phyloP scores from a whole-genome alignment of 345 rosid species.

The Melaleuca quinquenervia region DNA sequence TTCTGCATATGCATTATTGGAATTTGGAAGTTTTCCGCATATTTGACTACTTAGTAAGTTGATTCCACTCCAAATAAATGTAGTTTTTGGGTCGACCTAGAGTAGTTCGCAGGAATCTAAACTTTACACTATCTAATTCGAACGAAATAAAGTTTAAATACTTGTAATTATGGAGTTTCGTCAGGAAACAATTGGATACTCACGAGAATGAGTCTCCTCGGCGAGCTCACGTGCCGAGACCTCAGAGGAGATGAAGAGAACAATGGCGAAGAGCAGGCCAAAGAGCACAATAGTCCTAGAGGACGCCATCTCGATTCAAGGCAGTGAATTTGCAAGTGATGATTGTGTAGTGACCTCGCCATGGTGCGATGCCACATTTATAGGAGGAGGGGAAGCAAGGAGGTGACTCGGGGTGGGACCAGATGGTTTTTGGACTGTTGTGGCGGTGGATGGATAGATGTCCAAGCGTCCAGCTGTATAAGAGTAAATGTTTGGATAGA shows the following conservation, averaged over 20 bases:
- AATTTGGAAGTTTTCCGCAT: not conserved
- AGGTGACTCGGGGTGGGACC: not conserved
- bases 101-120: not conserved
- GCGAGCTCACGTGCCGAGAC: conserved; percentile 14
- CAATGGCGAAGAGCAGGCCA: conserved; percentile 2
- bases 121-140: not conserved
- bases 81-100: not conserved
- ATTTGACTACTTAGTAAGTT: not conserved
- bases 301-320: not conserved
- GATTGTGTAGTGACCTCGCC: not conserved
- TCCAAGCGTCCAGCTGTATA: not conserved
- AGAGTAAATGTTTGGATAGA: not conserved
- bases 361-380: not conserved
- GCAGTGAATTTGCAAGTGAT: not conserved
- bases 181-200: not conserved
- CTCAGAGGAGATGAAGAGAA: conserved; percentile 8
- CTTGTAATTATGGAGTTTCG: too few relatives aligned
- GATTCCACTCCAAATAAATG: not conserved
- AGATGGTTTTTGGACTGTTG: not conserved
- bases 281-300: not conserved
- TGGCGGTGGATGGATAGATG: not conserved
- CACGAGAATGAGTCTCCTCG: not conserved
- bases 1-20: not conserved
- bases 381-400: not conserved
- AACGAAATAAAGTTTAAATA: not conserved